These are phyloP conservation scores for Leccinum truebloodii DNA, from an alignment of 768 basidiomycete species.

Conservation along the genomic window DNA sequence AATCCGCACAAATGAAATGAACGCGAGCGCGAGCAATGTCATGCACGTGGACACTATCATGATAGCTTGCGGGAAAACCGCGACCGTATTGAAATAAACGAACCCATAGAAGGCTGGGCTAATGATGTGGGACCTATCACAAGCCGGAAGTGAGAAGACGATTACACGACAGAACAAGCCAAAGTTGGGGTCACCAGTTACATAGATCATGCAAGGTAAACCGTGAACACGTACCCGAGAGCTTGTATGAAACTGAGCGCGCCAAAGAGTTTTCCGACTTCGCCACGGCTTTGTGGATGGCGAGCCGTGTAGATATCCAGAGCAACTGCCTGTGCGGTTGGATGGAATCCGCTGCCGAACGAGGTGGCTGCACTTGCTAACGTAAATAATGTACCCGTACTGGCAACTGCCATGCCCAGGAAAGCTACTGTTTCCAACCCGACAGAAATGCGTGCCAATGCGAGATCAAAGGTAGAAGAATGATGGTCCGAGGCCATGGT, in stretches of 20 bases:
- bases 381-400: slow-evolving; percentile 52
- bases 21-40: slow-evolving; percentile 42
- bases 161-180: neutral
- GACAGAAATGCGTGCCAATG: slow-evolving; percentile 62
- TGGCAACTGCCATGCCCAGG: slow-evolving; percentile 48
- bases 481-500: slow-evolving; percentile 23
- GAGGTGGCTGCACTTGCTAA: slow-evolving; percentile 48
- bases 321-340: slow-evolving; percentile 71
- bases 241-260: slow-evolving; percentile 75
- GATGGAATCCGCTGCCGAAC: slow-evolving; percentile 63
- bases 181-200: no score
- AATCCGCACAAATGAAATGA: slow-evolving; percentile 51
- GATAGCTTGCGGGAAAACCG: slow-evolving; percentile 64
- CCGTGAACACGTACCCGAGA: slow-evolving; percentile 45
- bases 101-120: slow-evolving; percentile 74
- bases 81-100: slow-evolving; percentile 71
- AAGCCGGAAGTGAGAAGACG: neutral
- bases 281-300: slow-evolving; percentile 45
- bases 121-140: slow-evolving; percentile 59
- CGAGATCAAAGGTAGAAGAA: slow-evolving; percentile 65
- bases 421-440: slow-evolving; percentile 56
- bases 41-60: slow-evolving; percentile 56
- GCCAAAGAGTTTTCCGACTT: slow-evolving; percentile 78
- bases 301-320: slow-evolving; percentile 60
- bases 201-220: no score